Base-by-base conservation (phyloP, 441 rosid genomes). In the Populus hybrid region DNA sequence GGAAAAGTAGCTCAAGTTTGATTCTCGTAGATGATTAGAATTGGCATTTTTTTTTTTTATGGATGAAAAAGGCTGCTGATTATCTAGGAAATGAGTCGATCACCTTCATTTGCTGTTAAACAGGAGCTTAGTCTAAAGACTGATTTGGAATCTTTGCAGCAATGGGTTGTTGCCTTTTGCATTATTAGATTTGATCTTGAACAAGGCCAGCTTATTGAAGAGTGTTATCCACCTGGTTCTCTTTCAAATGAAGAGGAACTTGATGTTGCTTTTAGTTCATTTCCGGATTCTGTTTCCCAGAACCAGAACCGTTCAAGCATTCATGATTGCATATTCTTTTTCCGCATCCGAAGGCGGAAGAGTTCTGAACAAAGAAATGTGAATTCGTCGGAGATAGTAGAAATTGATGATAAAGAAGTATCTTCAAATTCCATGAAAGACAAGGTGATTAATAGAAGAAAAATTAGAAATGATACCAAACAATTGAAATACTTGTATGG, bases 271-370 rank as follows among this genome's bases (percentile, higher is more conserved):
- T 93, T 90, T 73, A 92, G 91, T 83, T 96, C 99, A 0, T 96
- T 96, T 88, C 98, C 98, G 0, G 99, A 96, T 87, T 96, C 98
- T 11, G 90, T 90, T 74, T 92, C 98, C 38, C 99, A 94, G 86
- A 82, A 91, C 79, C 97, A 93, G 77, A 93, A 94, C 71, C 97
- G 92, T 14, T 80, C 97, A 18, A 96, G 98, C 90, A 91, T 94
- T 82, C 96, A 96, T 71, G 98, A 96, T 77, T 96, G 96, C 89
- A 90, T 96, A 80, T 96, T 96, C 90, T 94, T 93, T 86, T 96
- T 93, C 85, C 98, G 99, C 63, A 84, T 92, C 80, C 85, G 75
- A 71, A 90, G 97, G 85, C 85, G 82, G 20, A 85, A 81, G 74
- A 79, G 75, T 66, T 66, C 80, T 75, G 86, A 87, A 78, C 77